Base-by-base conservation (phyloP, 345 rosid genomes). In the Pistacia vera region DNA sequence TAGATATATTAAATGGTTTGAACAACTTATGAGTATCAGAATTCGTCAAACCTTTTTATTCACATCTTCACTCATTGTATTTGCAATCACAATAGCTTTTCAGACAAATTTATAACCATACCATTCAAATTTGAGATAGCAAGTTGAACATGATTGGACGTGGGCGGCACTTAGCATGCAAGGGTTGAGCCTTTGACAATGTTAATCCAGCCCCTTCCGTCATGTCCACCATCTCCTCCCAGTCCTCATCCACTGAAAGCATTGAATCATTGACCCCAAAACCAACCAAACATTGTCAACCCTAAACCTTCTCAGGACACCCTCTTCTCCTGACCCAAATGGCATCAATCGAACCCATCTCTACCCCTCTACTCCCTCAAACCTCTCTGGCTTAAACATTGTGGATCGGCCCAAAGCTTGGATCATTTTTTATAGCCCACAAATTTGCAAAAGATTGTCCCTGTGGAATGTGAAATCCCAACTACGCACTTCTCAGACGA, bases 311-410 rank as follows among this genome's bases (percentile, higher is more conserved):
- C 90, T 0, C 92, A 0, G 91, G 93, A 68, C 95, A 91, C 4
- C 86, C 77, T 52, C 93, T 88, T 73, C 93, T 80, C 95, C 92
- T 2, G 80, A 77, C 10, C 91, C 89, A 66, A 90, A 90, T 2
- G 91, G 85, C 85, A 87, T 79, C 28, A 81, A 73, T 78, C 17
- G 75, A 79, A 86, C 22, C 85, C 90, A 20, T 86, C 90, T 63
- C 77, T 80, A 25, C 36, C 80, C 38, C 49, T 77, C 80, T 41
- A 71, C 55, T 0, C 77, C 81, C 58, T 75, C 74, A 73, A 89
- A 87, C 71, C 93, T 85, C 73, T 88, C 90, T 2, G 91, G 95
- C 72, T 68, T 78, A 77, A 89, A 88, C 22, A 64, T 68, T 9
- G 22, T 1, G 86, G 74, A 1, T 83, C 86, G 9, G 28, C 74